Percentiles rank a stretch among this genome's conserved stretches.
phyloP scores from a whole-genome alignment of 202 grass and related monocot genomes.

The Panicum hallii region DNA sequence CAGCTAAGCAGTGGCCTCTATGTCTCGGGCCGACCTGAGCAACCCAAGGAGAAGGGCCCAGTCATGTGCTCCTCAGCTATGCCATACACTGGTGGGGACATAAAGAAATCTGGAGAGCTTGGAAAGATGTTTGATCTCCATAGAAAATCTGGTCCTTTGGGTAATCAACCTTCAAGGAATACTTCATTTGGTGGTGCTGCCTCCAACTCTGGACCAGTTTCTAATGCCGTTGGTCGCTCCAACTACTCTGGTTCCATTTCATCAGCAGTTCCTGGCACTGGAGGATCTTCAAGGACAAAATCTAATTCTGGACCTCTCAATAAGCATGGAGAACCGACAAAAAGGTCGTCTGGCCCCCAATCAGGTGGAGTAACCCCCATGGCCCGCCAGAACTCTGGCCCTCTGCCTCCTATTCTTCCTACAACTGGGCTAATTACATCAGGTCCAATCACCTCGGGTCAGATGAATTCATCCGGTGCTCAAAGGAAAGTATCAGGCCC shows the following conservation, averaged over 20 bases:
- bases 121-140: constrained; percentile 97
- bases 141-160: constrained; percentile 84
- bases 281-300: constrained; percentile 61
- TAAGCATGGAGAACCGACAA: constrained; percentile 79
- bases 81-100: constrained; percentile 94
- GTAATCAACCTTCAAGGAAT: constrained; percentile 63
- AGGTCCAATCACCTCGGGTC: constrained; percentile 83
- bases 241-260: constrained; percentile 88
- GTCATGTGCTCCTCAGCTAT: constrained; percentile 78
- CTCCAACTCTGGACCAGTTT: constrained; percentile 73
- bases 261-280: constrained; percentile 59
- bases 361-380: constrained; percentile 84
- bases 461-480: constrained; percentile 68
- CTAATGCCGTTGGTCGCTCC: constrained; percentile 55
- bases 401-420: constrained; percentile 79
- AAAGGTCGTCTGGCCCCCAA: constrained; percentile 85
- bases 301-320: constrained; percentile 90
- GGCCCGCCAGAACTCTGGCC: constrained; percentile 88
- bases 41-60: constrained; percentile 84
- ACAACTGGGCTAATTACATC: constrained; percentile 93
- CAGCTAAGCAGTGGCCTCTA: constrained; percentile 96
- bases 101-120: constrained; percentile 95
- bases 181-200: constrained; percentile 53
- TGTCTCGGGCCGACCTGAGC: constrained; percentile 89
- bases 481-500: constrained; percentile 76